A percentile compares a stretch with the other conserved stretches of the same genome.
Evolutionary conservation across 176 grass and related monocot genomes (phyloP).

Genomic region (Cenchrus fungigraminus): DNA sequence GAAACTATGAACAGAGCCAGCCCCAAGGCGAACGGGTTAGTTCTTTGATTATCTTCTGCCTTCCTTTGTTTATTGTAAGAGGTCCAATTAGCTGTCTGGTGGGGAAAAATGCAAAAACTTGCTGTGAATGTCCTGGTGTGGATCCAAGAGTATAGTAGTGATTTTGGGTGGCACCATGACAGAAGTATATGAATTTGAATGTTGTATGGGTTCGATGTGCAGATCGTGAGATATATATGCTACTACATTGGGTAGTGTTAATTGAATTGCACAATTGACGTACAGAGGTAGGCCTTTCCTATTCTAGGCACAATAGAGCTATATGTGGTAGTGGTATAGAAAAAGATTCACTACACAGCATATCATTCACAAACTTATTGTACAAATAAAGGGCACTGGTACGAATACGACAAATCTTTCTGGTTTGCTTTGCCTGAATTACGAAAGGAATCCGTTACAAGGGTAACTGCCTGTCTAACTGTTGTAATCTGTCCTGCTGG

Average conservation of each 20-base stretch:
- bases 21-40: conserved; percentile 61
- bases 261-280: neutral
- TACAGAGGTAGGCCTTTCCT: neutral
- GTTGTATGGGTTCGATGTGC: neutral
- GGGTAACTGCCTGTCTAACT: neutral
- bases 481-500: neutral
- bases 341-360: neutral
- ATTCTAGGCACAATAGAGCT: neutral
- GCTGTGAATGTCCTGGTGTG: neutral
- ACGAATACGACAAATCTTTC: neutral
- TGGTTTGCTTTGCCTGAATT: neutral
- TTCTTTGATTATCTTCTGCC: neutral
- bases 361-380: neutral
- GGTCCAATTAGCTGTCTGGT: neutral
- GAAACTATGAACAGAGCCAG: conserved; percentile 44
- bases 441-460: neutral
- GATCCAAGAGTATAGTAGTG: conserved; percentile 8
- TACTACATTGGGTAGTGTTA: neutral
- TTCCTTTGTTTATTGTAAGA: neutral
- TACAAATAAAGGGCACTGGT: neutral
- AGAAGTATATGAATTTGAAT: neutral
- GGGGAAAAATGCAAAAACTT: neutral
- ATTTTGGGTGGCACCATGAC: neutral
- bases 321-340: neutral
- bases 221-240: neutral